Percentiles rank a stretch among this genome's conserved stretches.
Evolutionary conservation across 345 rosid genomes (phyloP).

Genomic region (Murraya koenigii): DNA sequence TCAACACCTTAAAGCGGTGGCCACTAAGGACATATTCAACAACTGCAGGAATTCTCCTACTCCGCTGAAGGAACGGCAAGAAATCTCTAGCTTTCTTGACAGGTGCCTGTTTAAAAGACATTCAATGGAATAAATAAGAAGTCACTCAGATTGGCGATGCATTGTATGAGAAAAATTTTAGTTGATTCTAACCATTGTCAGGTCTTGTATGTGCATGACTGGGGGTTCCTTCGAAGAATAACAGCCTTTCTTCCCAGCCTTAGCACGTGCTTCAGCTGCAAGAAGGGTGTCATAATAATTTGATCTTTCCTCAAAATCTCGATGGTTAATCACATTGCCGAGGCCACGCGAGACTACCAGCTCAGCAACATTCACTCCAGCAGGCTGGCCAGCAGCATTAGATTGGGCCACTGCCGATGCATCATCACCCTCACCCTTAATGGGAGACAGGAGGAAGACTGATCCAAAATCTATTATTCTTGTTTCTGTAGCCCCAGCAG

Average conservation of each 20-base stretch:
- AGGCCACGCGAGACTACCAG: conserved; percentile 76
- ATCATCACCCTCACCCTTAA: conserved; percentile 59
- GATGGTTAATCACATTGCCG: conserved; percentile 75
- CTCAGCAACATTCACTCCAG: conserved; percentile 81
- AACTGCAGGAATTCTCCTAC: conserved; percentile 71
- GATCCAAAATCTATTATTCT: conserved; percentile 97
- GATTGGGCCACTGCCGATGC: conserved; percentile 45
- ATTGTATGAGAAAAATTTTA: background rate
- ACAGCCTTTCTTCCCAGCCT: conserved; percentile 66
- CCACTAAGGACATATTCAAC: conserved; percentile 98
- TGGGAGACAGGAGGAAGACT: conserved; percentile 61
- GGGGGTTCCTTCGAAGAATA: conserved; percentile 86
- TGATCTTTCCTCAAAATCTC: conserved; percentile 98
- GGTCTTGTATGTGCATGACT: conserved; percentile 73
- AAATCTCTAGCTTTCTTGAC: conserved; percentile 90
- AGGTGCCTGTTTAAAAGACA: conserved; percentile 53
- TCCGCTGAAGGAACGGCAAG: conserved; percentile 77
- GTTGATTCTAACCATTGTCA: conserved; percentile 50
- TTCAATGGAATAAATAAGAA: background rate
- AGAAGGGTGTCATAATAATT: conserved; percentile 85
- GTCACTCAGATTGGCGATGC: background rate
- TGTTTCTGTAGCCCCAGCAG: conserved; percentile 63
- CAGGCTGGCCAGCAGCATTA: conserved; percentile 38
- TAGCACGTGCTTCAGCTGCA: conserved; percentile 91
- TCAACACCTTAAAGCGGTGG: conserved; percentile 90